phyloP scores from a whole-genome alignment of 2,329 filamentous ascomycete genomes.

The Fusarium concolor region DNA sequence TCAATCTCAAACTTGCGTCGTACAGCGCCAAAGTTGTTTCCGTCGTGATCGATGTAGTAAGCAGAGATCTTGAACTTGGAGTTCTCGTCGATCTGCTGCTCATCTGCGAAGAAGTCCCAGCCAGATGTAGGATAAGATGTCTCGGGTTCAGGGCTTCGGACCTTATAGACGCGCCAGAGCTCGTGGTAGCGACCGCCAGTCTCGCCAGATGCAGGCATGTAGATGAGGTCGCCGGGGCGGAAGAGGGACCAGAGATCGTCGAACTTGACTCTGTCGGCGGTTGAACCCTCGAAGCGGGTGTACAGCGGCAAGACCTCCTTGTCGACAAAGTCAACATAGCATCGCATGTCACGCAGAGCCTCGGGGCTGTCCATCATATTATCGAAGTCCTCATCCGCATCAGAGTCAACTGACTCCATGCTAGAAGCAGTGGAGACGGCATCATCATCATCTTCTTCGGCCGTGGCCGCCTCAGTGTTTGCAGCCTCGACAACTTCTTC shows the following conservation, averaged over 20 bases:
- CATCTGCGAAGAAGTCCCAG: slow-evolving; percentile 54
- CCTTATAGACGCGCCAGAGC: slow-evolving; percentile 54
- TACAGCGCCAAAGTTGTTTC: slow-evolving; percentile 53
- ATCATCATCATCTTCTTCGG: slow-evolving; percentile 34
- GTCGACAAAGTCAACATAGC: slow-evolving; percentile 59
- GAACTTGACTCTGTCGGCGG: slow-evolving; percentile 51
- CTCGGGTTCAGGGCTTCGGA: slow-evolving; percentile 48
- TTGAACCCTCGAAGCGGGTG: slow-evolving; percentile 43
- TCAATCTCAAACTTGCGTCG: slow-evolving; percentile 53
- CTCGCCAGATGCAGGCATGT: slow-evolving; percentile 53
- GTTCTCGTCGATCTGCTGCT: slow-evolving; percentile 47
- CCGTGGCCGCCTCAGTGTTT: slow-evolving; percentile 33
- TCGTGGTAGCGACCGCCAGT: slow-evolving; percentile 54
- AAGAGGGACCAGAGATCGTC: slow-evolving; percentile 59
- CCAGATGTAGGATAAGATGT: slow-evolving; percentile 45
- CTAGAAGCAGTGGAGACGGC: slow-evolving; percentile 45
- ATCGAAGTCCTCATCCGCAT: slow-evolving; percentile 52
- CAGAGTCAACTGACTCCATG: slow-evolving; percentile 47
- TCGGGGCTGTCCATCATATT: slow-evolving; percentile 54
- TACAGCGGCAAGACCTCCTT: slow-evolving; percentile 55
- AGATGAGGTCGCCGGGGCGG: slow-evolving; percentile 55
- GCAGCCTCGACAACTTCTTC: slow-evolving; percentile 45
- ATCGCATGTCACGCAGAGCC: slow-evolving; percentile 55
- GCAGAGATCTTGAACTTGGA: slow-evolving; percentile 52
- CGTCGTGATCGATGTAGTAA: slow-evolving; percentile 59